A percentile compares a stretch with the other conserved stretches of the same genome.
Conservation (phyloP, 2,329 filamentous ascomycete genomes). For the Ceratocystiopsis sp. region DNA sequence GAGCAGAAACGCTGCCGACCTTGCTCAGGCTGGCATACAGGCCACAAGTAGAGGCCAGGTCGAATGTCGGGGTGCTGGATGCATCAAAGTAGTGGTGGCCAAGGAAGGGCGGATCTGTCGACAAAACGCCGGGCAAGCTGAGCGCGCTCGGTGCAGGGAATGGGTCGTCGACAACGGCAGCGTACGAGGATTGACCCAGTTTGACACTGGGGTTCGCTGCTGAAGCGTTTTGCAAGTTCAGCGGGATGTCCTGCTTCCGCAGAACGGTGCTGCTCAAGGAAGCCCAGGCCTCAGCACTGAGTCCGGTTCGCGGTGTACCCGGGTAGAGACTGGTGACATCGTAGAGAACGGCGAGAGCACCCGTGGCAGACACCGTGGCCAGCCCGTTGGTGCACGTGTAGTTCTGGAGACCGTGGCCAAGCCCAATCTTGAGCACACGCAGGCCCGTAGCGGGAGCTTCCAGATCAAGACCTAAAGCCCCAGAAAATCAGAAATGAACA, state of each 20-base stretch:
- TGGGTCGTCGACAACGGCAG: constrained; percentile 27
- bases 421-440: constrained; percentile 34
- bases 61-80: constrained; percentile 39
- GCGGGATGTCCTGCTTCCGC: constrained; percentile 25
- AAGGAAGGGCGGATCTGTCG: constrained; percentile 23
- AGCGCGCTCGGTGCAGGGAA: constrained; percentile 25
- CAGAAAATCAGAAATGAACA: neutral
- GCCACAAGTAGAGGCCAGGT: constrained; percentile 24
- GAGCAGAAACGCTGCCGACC: constrained; percentile 35
- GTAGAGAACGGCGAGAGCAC: constrained; percentile 44
- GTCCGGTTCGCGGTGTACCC: constrained; percentile 19
- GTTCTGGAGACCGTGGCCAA: constrained; percentile 53
- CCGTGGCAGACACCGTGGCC: constrained; percentile 20
- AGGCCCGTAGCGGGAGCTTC: constrained; percentile 21
- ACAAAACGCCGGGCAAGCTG: constrained; percentile 15
- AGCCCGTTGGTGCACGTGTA: constrained; percentile 37
- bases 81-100: constrained; percentile 53
- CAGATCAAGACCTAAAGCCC: constrained; percentile 23
- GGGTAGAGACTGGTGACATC: constrained; percentile 37
- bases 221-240: constrained; percentile 23
- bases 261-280: constrained; percentile 24
- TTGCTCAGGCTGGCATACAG: constrained; percentile 27
- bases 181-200: constrained; percentile 17
- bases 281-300: constrained; percentile 22
- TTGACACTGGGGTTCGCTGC: constrained; percentile 15